A percentile compares a stretch with the other conserved stretches of the same genome.
These are phyloP conservation scores for Brassica hybrid DNA, from an alignment of 441 rosid genomes.

Conservation along the genomic window DNA sequence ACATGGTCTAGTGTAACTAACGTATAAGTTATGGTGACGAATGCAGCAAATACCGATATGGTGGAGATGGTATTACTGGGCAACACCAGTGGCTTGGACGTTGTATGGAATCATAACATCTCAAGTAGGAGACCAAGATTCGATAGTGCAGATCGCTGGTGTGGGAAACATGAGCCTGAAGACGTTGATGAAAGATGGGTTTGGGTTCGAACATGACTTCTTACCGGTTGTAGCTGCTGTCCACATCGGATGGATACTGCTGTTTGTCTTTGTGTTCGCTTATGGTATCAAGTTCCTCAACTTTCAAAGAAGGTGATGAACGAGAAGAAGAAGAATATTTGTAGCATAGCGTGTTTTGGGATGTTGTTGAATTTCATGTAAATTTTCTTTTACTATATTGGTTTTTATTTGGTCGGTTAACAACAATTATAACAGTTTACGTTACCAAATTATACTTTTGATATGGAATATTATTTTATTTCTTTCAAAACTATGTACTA, in stretches of 20 bases:
- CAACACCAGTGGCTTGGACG: conserved; percentile 85
- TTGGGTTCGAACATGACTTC: conserved; percentile 67
- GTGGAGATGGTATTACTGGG: conserved; percentile 99
- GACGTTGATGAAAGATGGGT: conserved; percentile 48
- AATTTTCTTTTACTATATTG: conserved; percentile 7
- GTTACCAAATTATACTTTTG: not conserved
- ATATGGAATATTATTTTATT: not conserved
- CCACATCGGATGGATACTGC: conserved; percentile 61
- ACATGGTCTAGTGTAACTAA: not conserved
- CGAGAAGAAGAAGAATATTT: not conserved
- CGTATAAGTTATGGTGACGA: not conserved
- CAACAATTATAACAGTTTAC: not conserved
- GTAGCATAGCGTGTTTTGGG: not conserved
- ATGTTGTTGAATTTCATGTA: conserved; percentile 21
- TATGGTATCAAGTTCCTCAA: conserved; percentile 76
- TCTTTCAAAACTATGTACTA: not conserved
- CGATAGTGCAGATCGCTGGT: conserved; percentile 50
- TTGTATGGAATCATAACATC: conserved; percentile 75
- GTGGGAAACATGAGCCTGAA: conserved; percentile 35
- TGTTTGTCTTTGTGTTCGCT: conserved; percentile 69
- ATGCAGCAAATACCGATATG: conserved; percentile 76
- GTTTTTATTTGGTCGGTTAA: conserved; percentile 11
- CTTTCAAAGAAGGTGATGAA: conserved; percentile 67
- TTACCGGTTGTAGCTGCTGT: conserved; percentile 69
- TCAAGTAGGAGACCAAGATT: conserved; percentile 71